A percentile compares a stretch with the other conserved stretches of the same genome.
Evolutionary conservation across 495 filamentous ascomycete genomes (phyloP).

Genomic region (Neurospora hispaniola): DNA sequence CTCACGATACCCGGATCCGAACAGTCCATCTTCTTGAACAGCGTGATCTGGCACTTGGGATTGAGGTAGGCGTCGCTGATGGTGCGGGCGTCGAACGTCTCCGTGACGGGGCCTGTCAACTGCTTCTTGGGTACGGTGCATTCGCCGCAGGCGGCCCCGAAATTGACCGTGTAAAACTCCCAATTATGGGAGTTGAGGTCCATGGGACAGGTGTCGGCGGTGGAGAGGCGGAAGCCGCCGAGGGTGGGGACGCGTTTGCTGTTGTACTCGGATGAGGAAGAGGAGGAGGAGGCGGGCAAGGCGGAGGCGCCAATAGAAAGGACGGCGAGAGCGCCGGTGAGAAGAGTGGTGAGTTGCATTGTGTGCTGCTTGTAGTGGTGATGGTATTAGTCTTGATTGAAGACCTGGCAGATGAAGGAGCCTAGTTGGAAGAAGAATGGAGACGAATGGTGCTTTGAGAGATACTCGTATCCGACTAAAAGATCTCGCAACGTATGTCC

Average conservation of each 20-base stretch:
- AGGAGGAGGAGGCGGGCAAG: not conserved
- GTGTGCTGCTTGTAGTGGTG: not conserved
- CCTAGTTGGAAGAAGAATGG: not conserved
- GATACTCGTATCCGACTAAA: not conserved
- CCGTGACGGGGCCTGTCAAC: not conserved
- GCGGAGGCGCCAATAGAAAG: not conserved
- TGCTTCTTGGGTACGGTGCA: not conserved
- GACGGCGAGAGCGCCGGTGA: not conserved
- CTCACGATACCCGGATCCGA: constrained; percentile 6
- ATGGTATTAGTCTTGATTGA: not conserved
- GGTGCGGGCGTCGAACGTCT: not conserved
- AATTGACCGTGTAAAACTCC: not conserved
- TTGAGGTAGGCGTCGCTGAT: constrained; percentile 2
- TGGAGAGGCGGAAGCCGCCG: not conserved
- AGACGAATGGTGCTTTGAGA: not conserved
- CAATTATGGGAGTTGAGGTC: not conserved
- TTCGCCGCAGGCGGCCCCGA: not conserved
- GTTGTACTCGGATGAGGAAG: not conserved
- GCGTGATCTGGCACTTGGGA: constrained; percentile 6
- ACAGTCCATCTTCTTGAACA: constrained; percentile 6
- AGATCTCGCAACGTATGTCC: not conserved
- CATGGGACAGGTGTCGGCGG: not conserved
- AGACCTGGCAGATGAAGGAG: not conserved
- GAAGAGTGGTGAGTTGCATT: not conserved
- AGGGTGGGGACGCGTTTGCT: not conserved